Conservation (phyloP, 345 rosid species). For the Corymbia maculata region DNA sequence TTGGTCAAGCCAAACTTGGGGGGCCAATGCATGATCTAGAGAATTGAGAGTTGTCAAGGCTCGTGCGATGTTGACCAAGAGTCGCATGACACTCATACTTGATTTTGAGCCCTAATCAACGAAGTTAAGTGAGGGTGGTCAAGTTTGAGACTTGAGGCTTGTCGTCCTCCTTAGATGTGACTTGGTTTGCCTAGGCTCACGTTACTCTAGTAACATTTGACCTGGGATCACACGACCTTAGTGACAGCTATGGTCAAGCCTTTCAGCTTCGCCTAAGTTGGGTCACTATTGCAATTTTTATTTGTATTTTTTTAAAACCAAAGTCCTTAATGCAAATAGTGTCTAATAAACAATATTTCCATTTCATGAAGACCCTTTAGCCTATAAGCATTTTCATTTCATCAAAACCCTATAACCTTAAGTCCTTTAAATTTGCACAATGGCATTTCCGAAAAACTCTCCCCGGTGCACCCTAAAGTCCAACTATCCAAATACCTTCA, state of each 20-base stretch:
- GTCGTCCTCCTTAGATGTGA: background rate
- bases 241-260: background rate
- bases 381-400: background rate
- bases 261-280: background rate
- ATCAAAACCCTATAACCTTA: background rate
- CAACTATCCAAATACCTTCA: background rate
- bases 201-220: background rate
- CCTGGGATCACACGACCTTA: background rate
- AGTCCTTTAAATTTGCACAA: background rate
- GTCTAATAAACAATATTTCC: background rate
- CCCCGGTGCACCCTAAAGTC: background rate
- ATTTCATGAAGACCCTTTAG: background rate
- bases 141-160: background rate
- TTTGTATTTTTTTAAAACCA: background rate
- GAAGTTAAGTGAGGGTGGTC: accelerated
- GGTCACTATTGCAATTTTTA: background rate
- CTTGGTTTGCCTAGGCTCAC: background rate
- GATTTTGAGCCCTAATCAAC: background rate
- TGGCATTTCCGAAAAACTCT: background rate
- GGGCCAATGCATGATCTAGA: background rate
- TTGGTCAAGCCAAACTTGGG: background rate
- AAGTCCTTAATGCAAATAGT: too few species aligned
- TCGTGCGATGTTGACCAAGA: accelerated
- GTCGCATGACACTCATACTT: background rate
- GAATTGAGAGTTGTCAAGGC: background rate